phyloP scores from a whole-genome alignment of 2,329 filamentous ascomycete genomes.

The Plenodomus lindquistii region DNA sequence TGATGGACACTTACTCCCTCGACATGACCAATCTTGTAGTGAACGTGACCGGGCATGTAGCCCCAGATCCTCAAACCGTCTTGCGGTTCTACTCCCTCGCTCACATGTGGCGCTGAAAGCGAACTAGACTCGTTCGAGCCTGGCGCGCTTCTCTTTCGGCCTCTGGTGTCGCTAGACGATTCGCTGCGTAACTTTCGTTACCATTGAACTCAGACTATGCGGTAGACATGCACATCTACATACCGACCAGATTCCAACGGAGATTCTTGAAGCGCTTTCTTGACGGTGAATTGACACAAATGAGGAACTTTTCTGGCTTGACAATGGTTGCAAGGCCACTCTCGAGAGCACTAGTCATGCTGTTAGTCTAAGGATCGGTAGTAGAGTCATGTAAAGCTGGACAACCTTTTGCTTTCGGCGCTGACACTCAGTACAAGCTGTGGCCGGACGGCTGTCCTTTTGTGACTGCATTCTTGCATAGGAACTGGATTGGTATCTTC shows the following conservation, averaged over 20 bases:
- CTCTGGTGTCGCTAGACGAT: conserved; percentile 14
- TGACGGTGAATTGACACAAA: conserved; percentile 51
- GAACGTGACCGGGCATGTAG: conserved; percentile 43
- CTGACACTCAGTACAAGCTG: conserved; percentile 54
- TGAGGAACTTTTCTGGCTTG: conserved; percentile 54
- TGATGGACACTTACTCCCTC: conserved; percentile 16
- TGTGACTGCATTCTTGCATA: conserved; percentile 21
- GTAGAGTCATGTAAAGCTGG: conserved; percentile 7
- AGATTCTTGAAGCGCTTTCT: conserved; percentile 32
- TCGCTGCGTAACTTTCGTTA: conserved; percentile 16
- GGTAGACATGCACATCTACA: conserved; percentile 5
- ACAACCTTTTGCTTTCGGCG: conserved; percentile 56
- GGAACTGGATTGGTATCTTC: too few relatives aligned
- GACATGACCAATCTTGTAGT: conserved; percentile 29
- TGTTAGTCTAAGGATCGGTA: conserved; percentile 17
- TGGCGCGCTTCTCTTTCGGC: conserved; percentile 25
- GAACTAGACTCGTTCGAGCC: conserved; percentile 10
- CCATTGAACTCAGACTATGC: background rate
- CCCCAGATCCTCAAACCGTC: conserved; percentile 40
- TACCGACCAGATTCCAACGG: conserved; percentile 22
- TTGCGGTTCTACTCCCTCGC: conserved; percentile 16
- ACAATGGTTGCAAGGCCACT: conserved; percentile 58
- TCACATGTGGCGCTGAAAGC: conserved; percentile 1
- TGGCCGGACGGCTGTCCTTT: conserved; percentile 30
- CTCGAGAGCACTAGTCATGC: conserved; percentile 50